Conservation (phyloP, 2,329 filamentous ascomycete species). For the Clonostachys rhizophaga region DNA sequence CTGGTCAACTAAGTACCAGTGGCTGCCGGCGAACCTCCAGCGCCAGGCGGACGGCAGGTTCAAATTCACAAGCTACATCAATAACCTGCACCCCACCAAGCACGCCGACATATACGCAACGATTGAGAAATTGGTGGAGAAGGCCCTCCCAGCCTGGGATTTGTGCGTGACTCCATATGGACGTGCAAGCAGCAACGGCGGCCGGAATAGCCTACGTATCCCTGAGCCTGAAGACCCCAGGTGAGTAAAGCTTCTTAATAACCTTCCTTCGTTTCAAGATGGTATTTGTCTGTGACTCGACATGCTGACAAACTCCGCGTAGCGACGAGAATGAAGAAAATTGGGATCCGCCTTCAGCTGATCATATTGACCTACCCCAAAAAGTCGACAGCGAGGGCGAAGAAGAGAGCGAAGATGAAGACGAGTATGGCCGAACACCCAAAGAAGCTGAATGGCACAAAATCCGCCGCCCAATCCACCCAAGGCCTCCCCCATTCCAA, state of each 20-base stretch:
- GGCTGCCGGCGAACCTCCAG: constrained; percentile 20
- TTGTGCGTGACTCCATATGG: constrained; percentile 23
- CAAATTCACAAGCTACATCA: constrained; percentile 37
- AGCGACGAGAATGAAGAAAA: constrained; percentile 7
- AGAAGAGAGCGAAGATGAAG: constrained; percentile 6
- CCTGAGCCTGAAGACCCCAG: constrained; percentile 2
- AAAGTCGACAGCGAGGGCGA: not conserved
- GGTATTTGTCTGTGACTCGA: too few relatives aligned
- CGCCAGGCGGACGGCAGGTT: constrained; percentile 21
- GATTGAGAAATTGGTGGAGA: constrained; percentile 26
- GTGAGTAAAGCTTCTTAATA: constrained; percentile 25
- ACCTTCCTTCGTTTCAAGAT: too few relatives aligned
- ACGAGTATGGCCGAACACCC: not conserved
- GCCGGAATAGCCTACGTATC: too few relatives aligned
- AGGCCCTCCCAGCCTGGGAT: constrained; percentile 34
- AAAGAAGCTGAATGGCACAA: constrained; percentile 4
- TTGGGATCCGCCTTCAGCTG: constrained; percentile 4
- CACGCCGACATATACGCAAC: constrained; percentile 20
- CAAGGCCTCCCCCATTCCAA: constrained; percentile 19
- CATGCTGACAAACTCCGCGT: not conserved
- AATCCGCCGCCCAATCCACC: constrained; percentile 8
- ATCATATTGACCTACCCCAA: too few relatives aligned
- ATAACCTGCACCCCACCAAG: constrained; percentile 34
- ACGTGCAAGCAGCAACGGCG: too few relatives aligned
- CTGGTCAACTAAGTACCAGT: constrained; percentile 21